Base-by-base conservation (phyloP, 1,139 yeast species). In the Lodderomyces margitis region DNA sequence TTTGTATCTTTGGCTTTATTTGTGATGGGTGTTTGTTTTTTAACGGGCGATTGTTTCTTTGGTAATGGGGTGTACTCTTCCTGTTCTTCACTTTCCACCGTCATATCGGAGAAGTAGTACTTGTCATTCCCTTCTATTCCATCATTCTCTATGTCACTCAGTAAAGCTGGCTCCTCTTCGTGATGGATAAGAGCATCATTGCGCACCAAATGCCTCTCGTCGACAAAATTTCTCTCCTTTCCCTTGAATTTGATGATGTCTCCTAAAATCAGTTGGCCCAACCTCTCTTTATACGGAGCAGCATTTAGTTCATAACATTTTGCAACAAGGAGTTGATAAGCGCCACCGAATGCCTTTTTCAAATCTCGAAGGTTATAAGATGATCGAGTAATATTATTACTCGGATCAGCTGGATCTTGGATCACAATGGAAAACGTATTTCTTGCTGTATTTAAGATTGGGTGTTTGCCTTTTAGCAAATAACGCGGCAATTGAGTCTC, bases 291-390 rank as follows among this genome's bases (percentile, higher is more conserved):
- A 58, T 82, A 84, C 0, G 87, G 70, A 1, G 88, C 80, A n/a
- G 65, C 56, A 49, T 75, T 61, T 50, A 78, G 61, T 34, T 64
- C 67, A 58, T 81, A 86, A 56, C 95, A 86, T 52, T 80, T 79
- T 53, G 83, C 85, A 1, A 83, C 79, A 33, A 92, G 66, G 39
- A 89, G 61, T 56, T 88, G 96, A 61, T 77, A 91, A 0, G 98
- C 98, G 24, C 96, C 97, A 9, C 86, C 84, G 67, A 92, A 89
- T 0, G 97, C 88, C 53, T 87, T 83, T 55, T 86, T 87, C 46
- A 92, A 75, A 51, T 84, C 91, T 36, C 91, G 68, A 31, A 88
- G 67, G 57, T 91, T 89, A 66, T 81, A 88, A 2, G 95, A 83
- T 1, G 96, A 87, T 50, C 96, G 71, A 33, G 95, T 82, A 38